Evolutionary conservation across 305 asterid genomes (phyloP), one percentile per base, ranked within the genome.

Genomic region (Ilex paraguariensis): DNA sequence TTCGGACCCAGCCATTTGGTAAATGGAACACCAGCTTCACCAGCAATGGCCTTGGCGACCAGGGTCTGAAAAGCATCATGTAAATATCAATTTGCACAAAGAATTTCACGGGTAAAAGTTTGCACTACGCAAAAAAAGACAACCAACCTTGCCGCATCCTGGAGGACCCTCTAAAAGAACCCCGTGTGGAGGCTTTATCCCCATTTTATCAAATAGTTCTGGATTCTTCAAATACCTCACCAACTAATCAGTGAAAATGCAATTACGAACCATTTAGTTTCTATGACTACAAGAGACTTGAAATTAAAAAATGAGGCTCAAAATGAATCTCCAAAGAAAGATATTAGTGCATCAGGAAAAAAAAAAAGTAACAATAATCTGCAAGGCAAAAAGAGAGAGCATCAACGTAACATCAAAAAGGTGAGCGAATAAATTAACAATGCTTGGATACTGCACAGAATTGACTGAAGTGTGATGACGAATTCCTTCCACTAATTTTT

Each of bases 141-240:
- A 67, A 66, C 87, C 54, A 60, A 93, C 99, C 99, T 93, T 93
- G 73, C 99, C 99, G 78, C 99, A 93, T 66, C 99, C 99, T 7
- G 99, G 99, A 69, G 97, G 99, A 51, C 99, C 97, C 85, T 87
- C 99, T 36, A 93, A 89, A 73, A 93, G 96, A 77, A 93, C 97
- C 72, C 99, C 99, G 73, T 90, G 99, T n/a, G 99, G 99, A 57
- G 97, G 97, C 72, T 93, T 93, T 80, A 93, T 93, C 71, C 93
- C 92, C 97, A 93, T 73, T 80, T 93, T 82, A 66, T 93, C 97
- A 77, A 93, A 90, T 60, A 90, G 82, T 66, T 90, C 92, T 40
- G 99, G 97, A 85, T 90, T 83, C 84, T 93, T 87, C 73, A 93
- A 86, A 90, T 93, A 93, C 72, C 74, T 88, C 32, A 93, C 99